Conservation (phyloP, 768 basidiomycete species). For the Mycena chlorophos region DNA sequence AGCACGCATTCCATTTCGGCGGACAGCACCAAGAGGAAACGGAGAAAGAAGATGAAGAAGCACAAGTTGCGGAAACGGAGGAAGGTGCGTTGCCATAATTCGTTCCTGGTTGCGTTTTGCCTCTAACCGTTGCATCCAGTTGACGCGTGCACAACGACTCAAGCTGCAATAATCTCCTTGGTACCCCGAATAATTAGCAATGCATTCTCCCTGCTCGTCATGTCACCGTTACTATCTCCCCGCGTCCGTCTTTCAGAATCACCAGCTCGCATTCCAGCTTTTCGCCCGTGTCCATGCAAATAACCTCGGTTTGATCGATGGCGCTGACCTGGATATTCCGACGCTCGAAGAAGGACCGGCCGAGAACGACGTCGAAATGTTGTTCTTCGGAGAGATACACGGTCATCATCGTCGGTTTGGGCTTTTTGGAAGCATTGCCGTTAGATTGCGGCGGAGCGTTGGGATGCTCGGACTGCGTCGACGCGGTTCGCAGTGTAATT, state of each 20-base stretch:
- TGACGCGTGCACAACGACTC: slow-evolving; percentile 43
- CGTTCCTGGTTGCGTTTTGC: background rate
- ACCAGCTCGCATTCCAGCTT: slow-evolving; percentile 90
- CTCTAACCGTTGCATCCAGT: slow-evolving; percentile 34
- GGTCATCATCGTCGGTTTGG: slow-evolving; percentile 47
- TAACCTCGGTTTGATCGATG: slow-evolving; percentile 84
- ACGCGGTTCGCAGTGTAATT: slow-evolving; percentile 62
- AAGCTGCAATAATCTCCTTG: slow-evolving; percentile 34
- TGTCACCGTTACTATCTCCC: slow-evolving; percentile 51
- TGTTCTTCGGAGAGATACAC: slow-evolving; percentile 94
- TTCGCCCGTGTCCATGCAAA: slow-evolving; percentile 91
- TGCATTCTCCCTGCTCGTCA: too few species aligned
- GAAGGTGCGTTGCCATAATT: slow-evolving; percentile 74
- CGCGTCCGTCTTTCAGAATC: slow-evolving; percentile 80
- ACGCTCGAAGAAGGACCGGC: slow-evolving; percentile 81
- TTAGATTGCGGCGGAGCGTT: slow-evolving; percentile 26
- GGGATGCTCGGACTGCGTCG: slow-evolving; percentile 34
- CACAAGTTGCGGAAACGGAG: slow-evolving; percentile 96
- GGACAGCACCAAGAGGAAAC: slow-evolving; percentile 84
- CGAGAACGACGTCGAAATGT: slow-evolving; percentile 94
- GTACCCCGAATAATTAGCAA: background rate
- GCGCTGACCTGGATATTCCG: slow-evolving; percentile 80
- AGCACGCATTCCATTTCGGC: slow-evolving; percentile 58
- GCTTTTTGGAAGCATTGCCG: slow-evolving; percentile 18
- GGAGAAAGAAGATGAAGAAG: slow-evolving; percentile 94